Base-by-base conservation (phyloP, 2,329 filamentous ascomycete species). In the Trichoderma sp. region DNA sequence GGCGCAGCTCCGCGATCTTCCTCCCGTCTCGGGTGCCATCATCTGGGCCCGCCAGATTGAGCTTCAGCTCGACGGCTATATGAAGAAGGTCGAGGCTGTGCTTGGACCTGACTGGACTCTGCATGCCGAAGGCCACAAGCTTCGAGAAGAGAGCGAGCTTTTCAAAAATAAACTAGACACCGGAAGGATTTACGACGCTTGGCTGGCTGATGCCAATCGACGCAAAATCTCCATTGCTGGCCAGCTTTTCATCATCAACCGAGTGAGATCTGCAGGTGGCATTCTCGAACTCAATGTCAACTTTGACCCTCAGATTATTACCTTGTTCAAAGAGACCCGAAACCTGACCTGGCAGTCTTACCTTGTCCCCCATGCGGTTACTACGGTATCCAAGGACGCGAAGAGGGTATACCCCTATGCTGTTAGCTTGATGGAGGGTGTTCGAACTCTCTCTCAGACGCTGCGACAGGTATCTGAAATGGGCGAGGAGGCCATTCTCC, bases 51-150 rank as follows among this genome's bases (percentile, higher is more conserved):
- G 93, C 55, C 96, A 99, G 80, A 99, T 99, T 71, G 95, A 99
- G 82, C 90, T 93, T 43, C 96, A 99, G 79, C 88, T 99, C 11
- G 91, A 97, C 76, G 92, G 91, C 13, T 99, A 99, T 80, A 97
- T 99, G 94, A 92, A 94, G 77, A 97, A 97, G 80, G 95, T 99
- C n/a, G 96, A 98, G 79, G 93, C 97, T 74, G 96, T 99, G 47
- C 88, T 99, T 27, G 96, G 96, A 61, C 90, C 92, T 68, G 94
- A 97, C 74, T 99, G 96, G 96, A 91, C 92, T 67, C 84, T 98
- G 70, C 96, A 99, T 76, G 89, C 94, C 7, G 96, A 99, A 78
- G 96, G 96, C 1, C 93, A 97, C 77, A 97, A 97, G 80, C 86
- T 99, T 24, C 92, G 95, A 76, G 90, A 89, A 68, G 96, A 99